Percentiles rank a stretch among this genome's conserved stretches.
Conservation (phyloP, 2,329 filamentous ascomycete genomes). For the Trichoderma sp. region DNA sequence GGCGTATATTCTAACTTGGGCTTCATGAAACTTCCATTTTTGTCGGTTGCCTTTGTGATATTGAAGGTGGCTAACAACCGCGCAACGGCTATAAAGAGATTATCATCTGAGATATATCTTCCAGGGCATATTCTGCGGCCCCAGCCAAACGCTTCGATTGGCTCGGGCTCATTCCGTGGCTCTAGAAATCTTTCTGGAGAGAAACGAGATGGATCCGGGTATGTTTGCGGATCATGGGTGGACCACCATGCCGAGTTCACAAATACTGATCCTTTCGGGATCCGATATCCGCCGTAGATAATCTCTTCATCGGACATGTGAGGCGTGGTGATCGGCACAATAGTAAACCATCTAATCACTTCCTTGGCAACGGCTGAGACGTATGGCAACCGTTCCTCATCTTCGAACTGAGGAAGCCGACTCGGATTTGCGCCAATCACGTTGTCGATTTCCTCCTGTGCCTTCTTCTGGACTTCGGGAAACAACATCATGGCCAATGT, state of each 20-base stretch:
- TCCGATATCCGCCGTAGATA: not conserved
- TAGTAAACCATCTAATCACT: not conserved
- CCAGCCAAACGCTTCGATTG: not conserved
- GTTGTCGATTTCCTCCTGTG: constrained; percentile 21
- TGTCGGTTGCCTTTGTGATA: not conserved
- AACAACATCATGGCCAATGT: not conserved
- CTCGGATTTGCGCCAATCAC: not conserved
- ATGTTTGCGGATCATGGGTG: constrained; percentile 1
- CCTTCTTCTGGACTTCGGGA: constrained; percentile 1
- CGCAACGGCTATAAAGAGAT: constrained; percentile 7
- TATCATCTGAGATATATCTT: not conserved
- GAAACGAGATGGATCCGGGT: constrained; percentile 48
- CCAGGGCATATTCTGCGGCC: constrained; percentile 26
- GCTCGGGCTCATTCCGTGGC: constrained; percentile 32
- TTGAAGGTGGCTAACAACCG: not conserved
- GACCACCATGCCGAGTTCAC: not conserved
- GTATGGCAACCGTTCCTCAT: constrained; percentile 1
- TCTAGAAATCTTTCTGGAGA: constrained; percentile 38
- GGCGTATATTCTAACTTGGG: constrained; percentile 29
- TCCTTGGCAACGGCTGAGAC: not conserved
- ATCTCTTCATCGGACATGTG: not conserved
- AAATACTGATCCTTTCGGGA: constrained; percentile 6
- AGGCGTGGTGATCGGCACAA: not conserved
- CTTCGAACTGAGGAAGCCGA: not conserved
- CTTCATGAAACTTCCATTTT: constrained; percentile 32